phyloP scores from a whole-genome alignment of 1,284 basidiomycete species.

The Leccinum subrobustum region DNA sequence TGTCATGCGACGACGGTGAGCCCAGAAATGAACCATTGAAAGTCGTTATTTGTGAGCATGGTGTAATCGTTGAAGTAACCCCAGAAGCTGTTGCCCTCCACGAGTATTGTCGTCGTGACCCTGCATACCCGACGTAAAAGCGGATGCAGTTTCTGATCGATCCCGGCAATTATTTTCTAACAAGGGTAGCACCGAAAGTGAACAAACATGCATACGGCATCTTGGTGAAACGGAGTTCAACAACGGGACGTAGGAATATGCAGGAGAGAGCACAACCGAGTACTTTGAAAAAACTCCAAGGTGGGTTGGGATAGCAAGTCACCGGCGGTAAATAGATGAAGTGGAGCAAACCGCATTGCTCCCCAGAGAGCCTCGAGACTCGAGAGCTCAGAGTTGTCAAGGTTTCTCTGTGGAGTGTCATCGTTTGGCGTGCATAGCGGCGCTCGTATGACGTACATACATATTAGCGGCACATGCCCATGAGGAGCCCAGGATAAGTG shows the following conservation, averaged over 20 bases:
- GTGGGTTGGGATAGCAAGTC: background rate
- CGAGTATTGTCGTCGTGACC: background rate
- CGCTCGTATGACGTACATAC: background rate
- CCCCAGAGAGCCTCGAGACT: slow-evolving; percentile 1
- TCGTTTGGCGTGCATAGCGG: background rate
- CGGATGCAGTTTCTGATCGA: slow-evolving; percentile 4
- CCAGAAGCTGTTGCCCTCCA: background rate
- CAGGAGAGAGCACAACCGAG: background rate
- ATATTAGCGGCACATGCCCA: no score
- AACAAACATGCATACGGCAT: background rate
- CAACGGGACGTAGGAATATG: slow-evolving; percentile 19
- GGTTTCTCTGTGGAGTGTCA: background rate
- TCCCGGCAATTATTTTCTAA: slow-evolving; percentile 26
- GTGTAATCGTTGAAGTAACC: background rate
- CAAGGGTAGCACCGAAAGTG: slow-evolving; percentile 12
- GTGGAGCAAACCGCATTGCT: background rate
- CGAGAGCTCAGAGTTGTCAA: background rate
- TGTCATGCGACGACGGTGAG: slow-evolving; percentile 21
- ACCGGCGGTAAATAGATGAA: background rate
- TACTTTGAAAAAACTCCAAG: slow-evolving; percentile 1
- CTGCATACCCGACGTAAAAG: no score
- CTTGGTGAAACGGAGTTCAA: slow-evolving; percentile 26
- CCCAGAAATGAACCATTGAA: slow-evolving; percentile 23
- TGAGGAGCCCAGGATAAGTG: no score
- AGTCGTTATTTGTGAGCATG: slow-evolving; percentile 28